A percentile compares a stretch with the other conserved stretches of the same genome.
These are phyloP conservation scores for Serpula lacrymans DNA, from an alignment of 768 basidiomycete species.

Conservation along the genomic window DNA sequence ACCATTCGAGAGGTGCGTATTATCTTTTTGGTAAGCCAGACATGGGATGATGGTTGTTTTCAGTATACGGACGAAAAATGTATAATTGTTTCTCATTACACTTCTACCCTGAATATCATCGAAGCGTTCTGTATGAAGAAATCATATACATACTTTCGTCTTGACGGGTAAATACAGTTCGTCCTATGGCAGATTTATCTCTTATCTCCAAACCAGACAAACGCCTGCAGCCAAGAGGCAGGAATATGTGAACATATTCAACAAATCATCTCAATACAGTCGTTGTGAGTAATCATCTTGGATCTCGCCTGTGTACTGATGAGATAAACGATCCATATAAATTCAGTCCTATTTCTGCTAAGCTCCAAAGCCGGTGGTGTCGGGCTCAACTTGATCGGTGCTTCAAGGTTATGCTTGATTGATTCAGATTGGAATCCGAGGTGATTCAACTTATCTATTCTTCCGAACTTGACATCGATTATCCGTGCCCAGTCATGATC, in stretches of 20 bases:
- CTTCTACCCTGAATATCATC: slow-evolving; percentile 88
- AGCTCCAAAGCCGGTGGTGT: slow-evolving; percentile 96
- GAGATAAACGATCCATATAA: slow-evolving; percentile 3
- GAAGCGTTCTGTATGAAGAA: slow-evolving; percentile 80
- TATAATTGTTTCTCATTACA: slow-evolving; percentile 95
- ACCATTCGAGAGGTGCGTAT: slow-evolving; percentile 51
- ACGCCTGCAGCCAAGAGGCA: slow-evolving; percentile 76
- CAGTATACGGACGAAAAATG: slow-evolving; percentile 90
- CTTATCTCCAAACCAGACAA: slow-evolving; percentile 42
- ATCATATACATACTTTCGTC: slow-evolving; percentile 73
- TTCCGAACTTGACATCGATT: background rate
- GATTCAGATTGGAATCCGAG: slow-evolving; percentile 97
- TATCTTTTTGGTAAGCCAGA: background rate
- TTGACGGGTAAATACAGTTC: slow-evolving; percentile 68
- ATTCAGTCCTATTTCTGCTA: slow-evolving; percentile 85
- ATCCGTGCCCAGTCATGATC: slow-evolving; percentile 60
- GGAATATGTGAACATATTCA: slow-evolving; percentile 87
- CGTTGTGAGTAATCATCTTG: slow-evolving; percentile 54
- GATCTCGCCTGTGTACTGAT: background rate
- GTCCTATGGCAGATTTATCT: background rate
- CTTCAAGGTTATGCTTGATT: slow-evolving; percentile 79
- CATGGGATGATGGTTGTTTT: slow-evolving; percentile 5
- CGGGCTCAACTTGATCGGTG: slow-evolving; percentile 91
- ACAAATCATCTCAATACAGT: slow-evolving; percentile 65
- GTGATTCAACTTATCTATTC: slow-evolving; percentile 28